Percentiles rank a stretch among this genome's conserved stretches.
phyloP scores from a whole-genome alignment of 2,329 filamentous ascomycete species.

The Colletotrichum destructivum region DNA sequence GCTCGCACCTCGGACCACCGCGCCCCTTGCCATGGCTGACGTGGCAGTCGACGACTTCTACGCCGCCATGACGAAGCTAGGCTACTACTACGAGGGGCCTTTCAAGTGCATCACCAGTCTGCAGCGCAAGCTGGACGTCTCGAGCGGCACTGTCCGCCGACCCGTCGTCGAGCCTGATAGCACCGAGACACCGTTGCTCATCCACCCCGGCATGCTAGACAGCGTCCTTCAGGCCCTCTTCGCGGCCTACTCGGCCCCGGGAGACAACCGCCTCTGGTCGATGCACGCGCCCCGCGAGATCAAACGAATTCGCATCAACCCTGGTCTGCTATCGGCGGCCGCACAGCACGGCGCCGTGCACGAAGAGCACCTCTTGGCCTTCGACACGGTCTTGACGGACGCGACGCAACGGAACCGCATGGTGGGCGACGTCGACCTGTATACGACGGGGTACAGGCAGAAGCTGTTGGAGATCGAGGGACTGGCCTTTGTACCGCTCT shows the following conservation, averaged over 20 bases:
- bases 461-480: no score
- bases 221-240: conserved; percentile 1
- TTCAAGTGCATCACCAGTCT: conserved; percentile 43
- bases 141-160: conserved; percentile 17
- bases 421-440: no score
- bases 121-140: conserved; percentile 37
- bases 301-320: no score
- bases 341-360: no score
- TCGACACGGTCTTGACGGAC: no score
- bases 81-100: conserved; percentile 44
- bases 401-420: no score
- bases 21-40: conserved; percentile 14
- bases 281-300: background rate
- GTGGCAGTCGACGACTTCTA: conserved; percentile 43
- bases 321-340: no score
- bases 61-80: conserved; percentile 36
- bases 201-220: conserved; percentile 19
- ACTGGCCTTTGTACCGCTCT: no score
- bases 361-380: no score
- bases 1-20: background rate
- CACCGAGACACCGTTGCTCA: background rate
- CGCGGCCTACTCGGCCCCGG: conserved; percentile 8
- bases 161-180: background rate
- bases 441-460: no score
- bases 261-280: background rate